A percentile compares a stretch with the other conserved stretches of the same genome.
Evolutionary conservation across 1,284 basidiomycete genomes (phyloP).

Genomic region (Fomitopsis schrenkii): DNA sequence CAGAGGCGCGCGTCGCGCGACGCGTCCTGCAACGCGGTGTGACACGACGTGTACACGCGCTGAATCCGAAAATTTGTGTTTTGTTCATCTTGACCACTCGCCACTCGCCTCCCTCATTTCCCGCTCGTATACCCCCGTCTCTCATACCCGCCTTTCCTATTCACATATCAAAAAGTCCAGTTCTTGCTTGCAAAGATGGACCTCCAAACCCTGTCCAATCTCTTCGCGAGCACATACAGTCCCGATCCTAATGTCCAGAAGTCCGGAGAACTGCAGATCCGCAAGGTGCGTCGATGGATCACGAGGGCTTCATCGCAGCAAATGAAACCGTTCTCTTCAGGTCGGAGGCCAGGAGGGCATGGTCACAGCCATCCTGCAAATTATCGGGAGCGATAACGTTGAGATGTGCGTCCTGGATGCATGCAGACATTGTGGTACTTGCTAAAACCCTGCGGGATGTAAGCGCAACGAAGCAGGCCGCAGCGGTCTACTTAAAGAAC

Average conservation of each 20-base stretch:
- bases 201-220: constrained; percentile 66
- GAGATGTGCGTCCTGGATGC: constrained; percentile 65
- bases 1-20: constrained; percentile 1
- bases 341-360: constrained; percentile 75
- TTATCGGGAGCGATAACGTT: constrained; percentile 70
- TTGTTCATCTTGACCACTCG: constrained; percentile 2
- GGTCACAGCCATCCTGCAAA: constrained; percentile 74
- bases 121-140: constrained; percentile 5
- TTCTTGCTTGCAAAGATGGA: constrained; percentile 49
- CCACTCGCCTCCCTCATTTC: neutral
- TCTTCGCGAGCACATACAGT: constrained; percentile 77
- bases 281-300: constrained; percentile 51
- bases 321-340: constrained; percentile 33
- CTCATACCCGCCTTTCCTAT: constrained; percentile 4
- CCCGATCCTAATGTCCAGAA: constrained; percentile 85
- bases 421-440: constrained; percentile 23
- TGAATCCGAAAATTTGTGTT: constrained; percentile 3
- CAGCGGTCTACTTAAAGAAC: constrained; percentile 84
- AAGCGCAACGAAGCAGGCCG: constrained; percentile 76
- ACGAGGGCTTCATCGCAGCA: constrained; percentile 6
- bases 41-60: constrained; percentile 5
- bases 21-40: constrained; percentile 1
- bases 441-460: neutral
- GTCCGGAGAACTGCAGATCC: constrained; percentile 77
- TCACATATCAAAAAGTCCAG: neutral